phyloP scores from a whole-genome alignment of 306 rosid genomes.

The Vachellia collinsii region DNA sequence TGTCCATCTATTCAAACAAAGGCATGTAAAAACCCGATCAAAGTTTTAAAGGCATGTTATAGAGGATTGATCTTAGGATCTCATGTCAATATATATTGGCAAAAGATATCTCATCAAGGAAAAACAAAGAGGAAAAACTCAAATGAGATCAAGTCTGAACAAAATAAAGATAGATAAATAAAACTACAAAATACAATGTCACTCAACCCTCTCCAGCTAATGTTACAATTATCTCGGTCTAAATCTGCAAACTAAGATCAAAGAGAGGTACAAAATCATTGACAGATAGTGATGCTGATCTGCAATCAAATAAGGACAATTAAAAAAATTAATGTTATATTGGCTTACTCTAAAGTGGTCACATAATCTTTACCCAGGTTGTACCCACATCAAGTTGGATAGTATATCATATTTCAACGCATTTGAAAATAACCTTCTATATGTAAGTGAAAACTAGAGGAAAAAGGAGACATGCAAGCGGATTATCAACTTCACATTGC shows the following conservation, averaged over 20 bases:
- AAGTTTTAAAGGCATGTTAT: neutral
- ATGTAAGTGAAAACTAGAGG: neutral
- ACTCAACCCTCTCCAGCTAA: neutral
- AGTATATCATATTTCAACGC: neutral
- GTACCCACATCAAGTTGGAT: neutral
- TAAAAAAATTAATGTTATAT: neutral
- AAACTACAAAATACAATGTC: neutral
- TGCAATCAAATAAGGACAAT: neutral
- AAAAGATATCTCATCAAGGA: neutral
- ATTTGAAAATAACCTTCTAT: neutral
- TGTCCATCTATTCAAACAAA: slow-evolving; percentile 74
- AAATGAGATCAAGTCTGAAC: neutral
- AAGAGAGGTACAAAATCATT: neutral
- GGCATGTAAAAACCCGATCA: neutral
- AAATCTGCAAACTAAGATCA: slow-evolving; percentile 3
- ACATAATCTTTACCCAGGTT: neutral
- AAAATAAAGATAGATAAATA: neutral
- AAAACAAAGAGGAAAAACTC: neutral
- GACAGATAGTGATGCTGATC: neutral
- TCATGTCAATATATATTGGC: neutral
- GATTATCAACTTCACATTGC: neutral
- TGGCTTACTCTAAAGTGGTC: neutral
- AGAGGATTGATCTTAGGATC: neutral
- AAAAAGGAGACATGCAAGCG: neutral
- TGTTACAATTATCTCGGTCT: neutral